Evolutionary conservation across 495 filamentous ascomycete genomes (phyloP), one percentile per base, ranked within the genome.

Genomic region (Xylaria telfairii): DNA sequence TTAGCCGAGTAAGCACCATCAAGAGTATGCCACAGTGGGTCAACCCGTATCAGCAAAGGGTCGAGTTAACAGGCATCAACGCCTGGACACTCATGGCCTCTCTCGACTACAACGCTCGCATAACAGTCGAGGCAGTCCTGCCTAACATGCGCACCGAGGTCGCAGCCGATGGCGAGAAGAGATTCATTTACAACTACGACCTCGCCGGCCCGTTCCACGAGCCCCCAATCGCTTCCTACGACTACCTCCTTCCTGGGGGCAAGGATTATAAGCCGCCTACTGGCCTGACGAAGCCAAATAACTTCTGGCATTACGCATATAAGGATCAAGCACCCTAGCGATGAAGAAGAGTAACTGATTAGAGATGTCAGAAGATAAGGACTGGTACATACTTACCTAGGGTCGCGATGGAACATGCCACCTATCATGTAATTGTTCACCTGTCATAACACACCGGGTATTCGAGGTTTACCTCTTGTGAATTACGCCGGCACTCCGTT

Each of bases 31-130:
- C 57, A 19, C 69, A 65, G 26, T 77, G 76, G 75, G 69, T 74
- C n/a, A 62, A 72, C 17, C 75, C 76, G 7, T 78, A 66, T 42
- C 65, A 71, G 63, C 15, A 46, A 12, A 73, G 76, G 24, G 34
- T 78, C 17, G 76, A 78, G 53, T 72, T 78, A 75, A 39, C 75
- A 2, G 76, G 76, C 4, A 78, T 78, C 70, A 71, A 69, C 37
- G 75, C 76, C 28, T 78, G 76, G 76, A n/a, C 56, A 7, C 28
- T 78, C 7, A 78, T 78, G 76, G 68, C 71, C 1, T 42, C 73
- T 17, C 67, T 74, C 17, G 68, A 71, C 62, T 78, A 57, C 39
- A 67, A 78, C 34, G 76, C 75, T 17, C 76, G 76, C 39, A 75
- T 78, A 42, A 32, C 62, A 5, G 72, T 78, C 0, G 76, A 78